A percentile compares a stretch with the other conserved stretches of the same genome.
Evolutionary conservation across 192 early-diverging fungal species (phyloP).

Genomic region (Coemansia umbellata): DNA sequence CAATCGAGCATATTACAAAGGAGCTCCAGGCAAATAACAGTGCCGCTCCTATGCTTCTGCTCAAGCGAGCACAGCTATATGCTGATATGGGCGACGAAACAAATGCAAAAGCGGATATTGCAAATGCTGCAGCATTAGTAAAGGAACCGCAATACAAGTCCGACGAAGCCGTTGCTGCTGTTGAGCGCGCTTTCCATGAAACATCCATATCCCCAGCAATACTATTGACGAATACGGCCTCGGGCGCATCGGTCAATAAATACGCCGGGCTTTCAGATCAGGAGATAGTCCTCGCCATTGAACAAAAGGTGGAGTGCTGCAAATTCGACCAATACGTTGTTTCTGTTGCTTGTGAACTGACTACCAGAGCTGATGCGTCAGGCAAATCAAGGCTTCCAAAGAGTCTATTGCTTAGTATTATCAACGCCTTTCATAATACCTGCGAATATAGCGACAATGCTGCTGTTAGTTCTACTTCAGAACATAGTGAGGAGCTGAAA

Average conservation of each 20-base stretch:
- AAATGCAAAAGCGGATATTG: constrained; percentile 22
- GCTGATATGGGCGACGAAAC: constrained; percentile 26
- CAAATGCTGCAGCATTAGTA: constrained; percentile 30
- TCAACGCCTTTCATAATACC: constrained; percentile 16
- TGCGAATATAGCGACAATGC: background rate
- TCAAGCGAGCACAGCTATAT: constrained; percentile 24
- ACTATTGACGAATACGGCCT: background rate
- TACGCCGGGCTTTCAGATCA: background rate
- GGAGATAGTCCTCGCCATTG: background rate
- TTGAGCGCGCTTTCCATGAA: constrained; percentile 30
- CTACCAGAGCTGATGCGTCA: background rate
- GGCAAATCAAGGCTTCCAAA: background rate
- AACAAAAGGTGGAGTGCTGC: background rate
- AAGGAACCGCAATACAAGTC: constrained; percentile 11
- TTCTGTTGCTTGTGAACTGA: background rate
- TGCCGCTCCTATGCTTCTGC: constrained; percentile 10
- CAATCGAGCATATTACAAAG: constrained; percentile 18
- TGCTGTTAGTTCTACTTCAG: background rate
- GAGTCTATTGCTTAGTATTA: background rate
- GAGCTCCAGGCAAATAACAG: constrained; percentile 19
- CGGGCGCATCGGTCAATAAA: background rate
- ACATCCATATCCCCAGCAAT: constrained; percentile 2
- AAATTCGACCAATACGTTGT: background rate
- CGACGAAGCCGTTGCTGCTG: constrained; percentile 16
- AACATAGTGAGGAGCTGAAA: background rate